Percentiles rank a stretch among this genome's conserved stretches.
Conservation (phyloP, 495 filamentous ascomycete genomes). For the Penicillium samsonianum region DNA sequence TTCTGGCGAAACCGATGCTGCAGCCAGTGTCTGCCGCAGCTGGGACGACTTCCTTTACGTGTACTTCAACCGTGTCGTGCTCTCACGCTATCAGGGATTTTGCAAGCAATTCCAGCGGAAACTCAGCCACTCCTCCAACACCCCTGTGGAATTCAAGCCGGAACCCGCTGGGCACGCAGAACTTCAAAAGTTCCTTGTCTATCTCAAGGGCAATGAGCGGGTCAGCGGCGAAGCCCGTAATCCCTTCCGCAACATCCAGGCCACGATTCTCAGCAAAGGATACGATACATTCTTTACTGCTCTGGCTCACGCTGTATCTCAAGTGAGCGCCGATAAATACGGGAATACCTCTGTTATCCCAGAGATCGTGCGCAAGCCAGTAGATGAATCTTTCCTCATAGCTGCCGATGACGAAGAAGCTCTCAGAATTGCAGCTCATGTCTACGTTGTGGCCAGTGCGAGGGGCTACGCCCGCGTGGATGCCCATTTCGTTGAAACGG, state of each 20-base stretch:
- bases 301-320: constrained; percentile 43
- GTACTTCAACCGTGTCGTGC: constrained; percentile 79
- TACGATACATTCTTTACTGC: constrained; percentile 42
- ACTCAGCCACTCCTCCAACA: constrained; percentile 39
- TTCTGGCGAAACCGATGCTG: constrained; percentile 75
- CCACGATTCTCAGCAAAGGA: constrained; percentile 41
- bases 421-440: constrained; percentile 48
- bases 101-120: constrained; percentile 49
- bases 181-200: constrained; percentile 42
- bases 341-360: constrained; percentile 35
- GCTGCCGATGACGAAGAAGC: constrained; percentile 45
- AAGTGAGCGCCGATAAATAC: constrained; percentile 26
- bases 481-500: constrained; percentile 32
- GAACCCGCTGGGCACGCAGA: constrained; percentile 44
- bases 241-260: constrained; percentile 53
- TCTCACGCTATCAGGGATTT: constrained; percentile 51
- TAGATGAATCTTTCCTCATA: constrained; percentile 41
- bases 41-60: constrained; percentile 94
- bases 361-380: constrained; percentile 25
- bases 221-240: constrained; percentile 44
- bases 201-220: constrained; percentile 37
- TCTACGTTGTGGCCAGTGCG: constrained; percentile 48
- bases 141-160: constrained; percentile 37
- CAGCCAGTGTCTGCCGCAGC: constrained; percentile 70
- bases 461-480: constrained; percentile 40